Percentiles rank a stretch among this genome's conserved stretches.
These are phyloP conservation scores for Beauveria australis DNA, from an alignment of 2,329 filamentous ascomycete species.

Conservation along the genomic window DNA sequence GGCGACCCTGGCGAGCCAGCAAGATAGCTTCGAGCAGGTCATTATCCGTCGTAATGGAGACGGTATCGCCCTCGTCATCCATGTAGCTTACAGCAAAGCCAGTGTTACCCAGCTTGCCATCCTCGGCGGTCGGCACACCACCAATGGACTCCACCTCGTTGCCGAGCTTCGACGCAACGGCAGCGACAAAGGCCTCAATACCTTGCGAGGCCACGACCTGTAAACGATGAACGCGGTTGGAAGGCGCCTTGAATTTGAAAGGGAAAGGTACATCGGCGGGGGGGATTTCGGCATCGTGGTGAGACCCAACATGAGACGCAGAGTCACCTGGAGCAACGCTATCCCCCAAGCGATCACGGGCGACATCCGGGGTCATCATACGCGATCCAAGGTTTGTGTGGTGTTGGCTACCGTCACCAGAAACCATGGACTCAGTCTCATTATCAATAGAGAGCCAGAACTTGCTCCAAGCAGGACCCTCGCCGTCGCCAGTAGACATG, in stretches of 20 bases:
- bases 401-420: slow-evolving; percentile 76
- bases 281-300: slow-evolving; percentile 48
- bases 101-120: slow-evolving; percentile 65
- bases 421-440: slow-evolving; percentile 93
- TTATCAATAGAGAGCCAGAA: slow-evolving; percentile 97
- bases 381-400: slow-evolving; percentile 58
- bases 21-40: slow-evolving; percentile 86
- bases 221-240: slow-evolving; percentile 84
- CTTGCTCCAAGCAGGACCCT: slow-evolving; percentile 98
- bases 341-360: slow-evolving; percentile 64
- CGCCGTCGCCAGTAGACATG: slow-evolving; percentile 79
- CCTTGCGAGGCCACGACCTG: slow-evolving; percentile 77
- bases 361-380: slow-evolving; percentile 71
- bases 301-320: slow-evolving; percentile 80
- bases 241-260: slow-evolving; percentile 98
- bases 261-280: slow-evolving; percentile 74
- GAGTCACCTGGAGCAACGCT: slow-evolving; percentile 91
- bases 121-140: slow-evolving; percentile 67
- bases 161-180: slow-evolving; percentile 78
- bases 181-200: slow-evolving; percentile 67
- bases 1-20: slow-evolving; percentile 65
- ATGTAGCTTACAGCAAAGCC: slow-evolving; percentile 93
- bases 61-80: slow-evolving; percentile 92
- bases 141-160: slow-evolving; percentile 75
- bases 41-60: slow-evolving; percentile 92